Conservation (phyloP, 306 rosid species). For the Chamaecrista fasciculata region DNA sequence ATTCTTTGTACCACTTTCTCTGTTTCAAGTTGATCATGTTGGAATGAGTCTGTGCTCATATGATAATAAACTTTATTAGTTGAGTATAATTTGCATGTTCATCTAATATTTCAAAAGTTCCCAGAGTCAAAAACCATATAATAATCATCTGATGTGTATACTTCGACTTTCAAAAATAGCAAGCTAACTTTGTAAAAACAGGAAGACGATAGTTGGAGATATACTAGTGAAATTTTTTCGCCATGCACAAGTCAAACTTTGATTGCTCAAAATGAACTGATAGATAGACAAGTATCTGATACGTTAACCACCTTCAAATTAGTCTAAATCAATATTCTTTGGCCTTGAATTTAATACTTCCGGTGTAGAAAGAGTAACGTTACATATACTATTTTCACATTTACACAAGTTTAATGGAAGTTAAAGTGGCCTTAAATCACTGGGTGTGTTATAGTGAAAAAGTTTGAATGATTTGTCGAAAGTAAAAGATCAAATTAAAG, state of each 20-base stretch:
- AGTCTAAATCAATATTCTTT: neutral
- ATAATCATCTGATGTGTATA: neutral
- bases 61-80: neutral
- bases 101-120: neutral
- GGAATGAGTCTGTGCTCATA: slow-evolving; percentile 11
- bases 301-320: neutral
- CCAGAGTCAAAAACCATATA: neutral
- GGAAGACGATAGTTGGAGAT: neutral
- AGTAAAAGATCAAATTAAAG: neutral
- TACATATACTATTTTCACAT: neutral
- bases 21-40: slow-evolving; percentile 14
- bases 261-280: neutral
- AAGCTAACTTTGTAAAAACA: neutral
- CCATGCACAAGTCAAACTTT: neutral
- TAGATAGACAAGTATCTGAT: neutral
- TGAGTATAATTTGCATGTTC: neutral
- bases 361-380: neutral
- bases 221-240: neutral
- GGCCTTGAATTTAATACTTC: neutral
- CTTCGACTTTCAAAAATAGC: neutral
- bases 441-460: neutral
- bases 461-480: neutral
- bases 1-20: slow-evolving; percentile 8
- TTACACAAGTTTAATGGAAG: neutral
- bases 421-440: neutral